Conservation (phyloP, 495 filamentous ascomycete species). For the Astrocystis sublimbata region DNA sequence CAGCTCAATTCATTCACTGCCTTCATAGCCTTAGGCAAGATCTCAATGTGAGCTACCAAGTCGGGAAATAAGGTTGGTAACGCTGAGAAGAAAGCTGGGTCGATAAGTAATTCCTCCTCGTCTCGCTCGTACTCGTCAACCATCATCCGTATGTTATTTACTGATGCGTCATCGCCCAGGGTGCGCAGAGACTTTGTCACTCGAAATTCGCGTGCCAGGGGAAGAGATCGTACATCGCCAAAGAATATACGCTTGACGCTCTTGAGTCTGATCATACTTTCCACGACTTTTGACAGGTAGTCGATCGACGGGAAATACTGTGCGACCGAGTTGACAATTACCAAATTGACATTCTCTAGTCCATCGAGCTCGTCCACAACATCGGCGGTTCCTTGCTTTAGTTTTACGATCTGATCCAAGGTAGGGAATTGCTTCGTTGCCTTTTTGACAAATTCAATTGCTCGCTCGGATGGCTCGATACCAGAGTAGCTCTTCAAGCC, state of each 20-base stretch:
- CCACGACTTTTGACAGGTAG: not conserved
- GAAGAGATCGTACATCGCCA: not conserved
- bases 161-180: too few species aligned
- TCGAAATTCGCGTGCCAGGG: not conserved
- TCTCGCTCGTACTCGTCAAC: conserved; percentile 8
- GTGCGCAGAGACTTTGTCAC: too few species aligned
- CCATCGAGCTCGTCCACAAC: not conserved
- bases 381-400: not conserved
- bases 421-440: too few species aligned
- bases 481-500: not conserved
- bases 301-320: not conserved
- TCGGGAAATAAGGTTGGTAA: conserved; percentile 2
- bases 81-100: conserved; percentile 18
- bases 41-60: conserved; percentile 21
- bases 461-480: not conserved
- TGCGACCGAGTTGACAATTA: not conserved
- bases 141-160: conserved; percentile 4
- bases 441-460: not conserved
- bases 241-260: not conserved
- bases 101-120: conserved; percentile 16
- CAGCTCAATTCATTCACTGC: conserved; percentile 24
- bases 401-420: not conserved
- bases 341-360: not conserved
- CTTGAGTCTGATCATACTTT: not conserved
- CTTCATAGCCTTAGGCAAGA: conserved; percentile 26